A percentile compares a stretch with the other conserved stretches of the same genome.
Evolutionary conservation across 2,329 filamentous ascomycete genomes (phyloP).

Genomic region (Colletotrichum euphorbiae): DNA sequence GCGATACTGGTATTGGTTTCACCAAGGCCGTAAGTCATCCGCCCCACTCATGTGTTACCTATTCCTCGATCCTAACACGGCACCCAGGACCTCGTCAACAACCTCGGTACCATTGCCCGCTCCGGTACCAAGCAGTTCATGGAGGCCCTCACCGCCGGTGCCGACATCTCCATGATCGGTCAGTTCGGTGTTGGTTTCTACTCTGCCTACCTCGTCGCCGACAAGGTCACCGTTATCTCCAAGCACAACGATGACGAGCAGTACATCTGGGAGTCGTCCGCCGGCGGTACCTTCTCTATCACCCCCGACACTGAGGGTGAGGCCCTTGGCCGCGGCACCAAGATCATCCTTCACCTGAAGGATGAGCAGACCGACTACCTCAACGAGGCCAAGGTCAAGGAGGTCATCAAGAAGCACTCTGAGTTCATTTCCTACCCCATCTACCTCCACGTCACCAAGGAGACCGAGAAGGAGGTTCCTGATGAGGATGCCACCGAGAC

Average conservation of each 20-base stretch:
- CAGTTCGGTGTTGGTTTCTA: conserved; percentile 99
- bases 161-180: conserved; percentile 99
- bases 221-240: conserved; percentile 93
- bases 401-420: conserved; percentile 99
- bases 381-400: conserved; percentile 99
- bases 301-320: conserved; percentile 89
- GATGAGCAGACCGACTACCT: conserved; percentile 99
- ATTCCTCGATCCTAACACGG: conserved; percentile 50
- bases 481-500: conserved; percentile 87
- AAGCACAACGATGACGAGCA: conserved; percentile 99
- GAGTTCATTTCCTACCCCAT: conserved; percentile 99
- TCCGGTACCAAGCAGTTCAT: conserved; percentile 99
- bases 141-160: conserved; percentile 98
- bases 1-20: conserved; percentile 99
- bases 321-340: conserved; percentile 91
- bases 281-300: conserved; percentile 97
- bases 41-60: conserved; percentile 3
- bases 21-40: conserved; percentile 93
- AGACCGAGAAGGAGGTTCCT: conserved; percentile 98
- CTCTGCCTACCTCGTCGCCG: conserved; percentile 99
- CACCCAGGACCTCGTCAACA: conserved; percentile 95
- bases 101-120: conserved; percentile 98
- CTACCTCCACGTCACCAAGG: conserved; percentile 99
- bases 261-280: conserved; percentile 99
- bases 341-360: conserved; percentile 99